phyloP scores from a whole-genome alignment of 768 basidiomycete species.

The Tylopilus felleus region DNA sequence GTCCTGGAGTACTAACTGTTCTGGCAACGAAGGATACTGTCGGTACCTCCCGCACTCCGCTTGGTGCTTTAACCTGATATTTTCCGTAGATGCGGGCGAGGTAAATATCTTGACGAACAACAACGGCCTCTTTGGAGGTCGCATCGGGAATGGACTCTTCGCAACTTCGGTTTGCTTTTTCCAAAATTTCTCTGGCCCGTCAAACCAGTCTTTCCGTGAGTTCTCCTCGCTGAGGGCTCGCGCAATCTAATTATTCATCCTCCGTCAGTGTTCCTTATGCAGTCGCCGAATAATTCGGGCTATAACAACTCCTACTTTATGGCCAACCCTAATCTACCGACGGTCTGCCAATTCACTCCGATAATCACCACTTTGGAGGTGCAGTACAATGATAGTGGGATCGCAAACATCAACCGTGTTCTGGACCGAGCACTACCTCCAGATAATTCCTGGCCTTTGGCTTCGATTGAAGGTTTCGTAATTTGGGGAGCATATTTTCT shows the following conservation, averaged over 20 bases:
- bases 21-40: not conserved
- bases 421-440: not conserved
- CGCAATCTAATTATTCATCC: not conserved
- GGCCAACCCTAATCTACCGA: not conserved
- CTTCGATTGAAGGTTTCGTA: too few relatives aligned
- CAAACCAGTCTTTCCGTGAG: not conserved
- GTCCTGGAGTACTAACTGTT: too few relatives aligned
- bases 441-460: too few relatives aligned
- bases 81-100: not conserved
- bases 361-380: not conserved
- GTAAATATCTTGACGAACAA: not conserved
- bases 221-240: not conserved
- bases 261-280: not conserved
- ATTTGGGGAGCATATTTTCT: too few relatives aligned
- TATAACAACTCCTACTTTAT: not conserved
- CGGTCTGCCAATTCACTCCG: not conserved
- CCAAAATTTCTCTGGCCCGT: not conserved
- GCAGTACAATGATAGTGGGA: not conserved
- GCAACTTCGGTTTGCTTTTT: too few relatives aligned
- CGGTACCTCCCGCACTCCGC: not conserved
- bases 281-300: not conserved
- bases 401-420: not conserved
- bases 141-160: not conserved
- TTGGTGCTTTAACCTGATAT: not conserved
- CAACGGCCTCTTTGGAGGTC: too few relatives aligned